Conservation (phyloP, 805 yeast species). For the Torulaspora quercuum region DNA sequence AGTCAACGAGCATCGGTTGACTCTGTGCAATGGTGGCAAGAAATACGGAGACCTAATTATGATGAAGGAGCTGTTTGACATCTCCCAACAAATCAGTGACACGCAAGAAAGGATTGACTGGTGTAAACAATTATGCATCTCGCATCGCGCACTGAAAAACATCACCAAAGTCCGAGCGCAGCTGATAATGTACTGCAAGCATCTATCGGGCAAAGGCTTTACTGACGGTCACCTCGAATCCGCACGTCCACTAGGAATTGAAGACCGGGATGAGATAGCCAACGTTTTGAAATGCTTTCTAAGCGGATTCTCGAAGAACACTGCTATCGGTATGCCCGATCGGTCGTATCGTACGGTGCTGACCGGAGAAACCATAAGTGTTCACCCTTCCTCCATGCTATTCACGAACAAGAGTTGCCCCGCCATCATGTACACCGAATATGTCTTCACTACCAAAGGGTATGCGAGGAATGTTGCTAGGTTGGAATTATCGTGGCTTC, state of each 20-base stretch:
- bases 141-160: constrained; percentile 74
- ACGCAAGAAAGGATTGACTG: constrained; percentile 63
- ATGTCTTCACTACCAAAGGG: constrained; percentile 88
- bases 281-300: constrained; percentile 72
- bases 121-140: constrained; percentile 78
- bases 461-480: constrained; percentile 88
- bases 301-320: constrained; percentile 77
- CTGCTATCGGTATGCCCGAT: constrained; percentile 94
- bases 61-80: constrained; percentile 71
- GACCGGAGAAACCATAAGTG: constrained; percentile 77
- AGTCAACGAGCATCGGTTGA: constrained; percentile 69
- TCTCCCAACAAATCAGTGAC: constrained; percentile 43
- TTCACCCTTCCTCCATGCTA: constrained; percentile 86
- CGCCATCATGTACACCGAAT: constrained; percentile 91
- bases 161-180: constrained; percentile 75
- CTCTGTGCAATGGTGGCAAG: constrained; percentile 65
- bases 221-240: constrained; percentile 10
- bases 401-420: constrained; percentile 73
- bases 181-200: constrained; percentile 38
- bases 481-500: constrained; percentile 79
- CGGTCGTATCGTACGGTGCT: constrained; percentile 83
- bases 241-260: too few relatives aligned
- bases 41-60: constrained; percentile 79
- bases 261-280: constrained; percentile 37
- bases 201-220: constrained; percentile 17